Evolutionary conservation across 495 filamentous ascomycete species (phyloP).

Genomic region (Lasiosphaeria hispida): DNA sequence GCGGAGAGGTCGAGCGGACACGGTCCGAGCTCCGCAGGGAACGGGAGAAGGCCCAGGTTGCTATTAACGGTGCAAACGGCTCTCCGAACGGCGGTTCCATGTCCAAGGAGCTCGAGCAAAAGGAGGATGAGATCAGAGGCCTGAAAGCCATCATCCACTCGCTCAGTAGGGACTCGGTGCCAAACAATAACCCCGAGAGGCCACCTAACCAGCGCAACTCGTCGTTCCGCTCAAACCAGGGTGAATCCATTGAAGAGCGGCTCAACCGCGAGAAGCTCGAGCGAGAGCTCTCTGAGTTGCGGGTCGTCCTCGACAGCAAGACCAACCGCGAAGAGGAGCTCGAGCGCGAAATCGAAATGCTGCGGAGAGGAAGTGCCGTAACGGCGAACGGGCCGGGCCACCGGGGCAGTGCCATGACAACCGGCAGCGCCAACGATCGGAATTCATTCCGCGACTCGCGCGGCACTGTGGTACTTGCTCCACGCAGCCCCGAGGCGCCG

Average conservation of each 20-base stretch:
- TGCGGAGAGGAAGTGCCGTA: conserved; percentile 47
- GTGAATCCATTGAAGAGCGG: conserved; percentile 58
- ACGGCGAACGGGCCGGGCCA: conserved; percentile 26
- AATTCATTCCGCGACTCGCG: conserved; percentile 58
- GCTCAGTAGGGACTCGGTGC: conserved; percentile 67
- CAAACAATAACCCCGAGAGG: conserved; percentile 45
- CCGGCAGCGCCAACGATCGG: conserved; percentile 46
- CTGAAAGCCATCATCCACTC: conserved; percentile 98
- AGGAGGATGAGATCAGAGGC: conserved; percentile 95
- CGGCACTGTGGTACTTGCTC: conserved; percentile 53
- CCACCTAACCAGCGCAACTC: conserved; percentile 42
- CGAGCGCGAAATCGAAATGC: conserved; percentile 75
- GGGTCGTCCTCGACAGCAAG: conserved; percentile 67
- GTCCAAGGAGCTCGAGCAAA: conserved; percentile 81
- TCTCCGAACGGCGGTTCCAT: conserved; percentile 44
- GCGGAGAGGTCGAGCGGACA: conserved; percentile 94
- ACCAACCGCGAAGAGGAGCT: conserved; percentile 80
- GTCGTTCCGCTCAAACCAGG: conserved; percentile 36
- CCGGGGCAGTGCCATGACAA: conserved; percentile 52
- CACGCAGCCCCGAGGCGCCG: conserved; percentile 35
- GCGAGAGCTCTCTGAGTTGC: conserved; percentile 72
- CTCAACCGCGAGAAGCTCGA: conserved; percentile 63
- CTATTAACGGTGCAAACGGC: conserved; percentile 51
- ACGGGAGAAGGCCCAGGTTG: conserved; percentile 76
- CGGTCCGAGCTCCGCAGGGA: conserved; percentile 85